Evolutionary conservation across 306 rosid genomes (phyloP).

Genomic region (Geum urbanum): DNA sequence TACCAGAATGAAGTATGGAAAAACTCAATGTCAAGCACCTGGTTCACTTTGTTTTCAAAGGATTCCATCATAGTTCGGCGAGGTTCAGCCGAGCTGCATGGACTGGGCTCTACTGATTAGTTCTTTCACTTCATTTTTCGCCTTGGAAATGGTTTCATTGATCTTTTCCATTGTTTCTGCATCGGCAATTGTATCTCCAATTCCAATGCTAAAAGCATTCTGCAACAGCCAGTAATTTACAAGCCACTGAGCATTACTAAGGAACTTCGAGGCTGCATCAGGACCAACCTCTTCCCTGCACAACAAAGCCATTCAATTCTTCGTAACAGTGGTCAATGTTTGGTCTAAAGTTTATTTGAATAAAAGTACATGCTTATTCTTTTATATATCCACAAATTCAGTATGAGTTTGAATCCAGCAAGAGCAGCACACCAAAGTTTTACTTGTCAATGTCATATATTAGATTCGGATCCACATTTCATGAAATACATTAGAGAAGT

Average conservation of each 20-base stretch:
- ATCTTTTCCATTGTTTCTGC: constrained; percentile 88
- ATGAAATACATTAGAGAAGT: too few species aligned
- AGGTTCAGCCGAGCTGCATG: constrained; percentile 82
- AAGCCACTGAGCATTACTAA: constrained; percentile 97
- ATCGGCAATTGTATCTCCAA: constrained; percentile 99
- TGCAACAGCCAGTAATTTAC: constrained; percentile 99
- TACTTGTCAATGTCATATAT: neutral
- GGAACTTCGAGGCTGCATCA: constrained; percentile 93
- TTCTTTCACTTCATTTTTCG: constrained; percentile 81
- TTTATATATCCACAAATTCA: neutral
- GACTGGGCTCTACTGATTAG: constrained; percentile 80
- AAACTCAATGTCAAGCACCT: constrained; percentile 41
- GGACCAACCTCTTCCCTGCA: constrained; percentile 99
- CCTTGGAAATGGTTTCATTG: constrained; percentile 73
- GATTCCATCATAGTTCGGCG: constrained; percentile 99
- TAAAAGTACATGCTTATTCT: neutral
- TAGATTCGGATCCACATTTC: neutral
- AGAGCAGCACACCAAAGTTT: neutral
- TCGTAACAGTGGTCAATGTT: neutral
- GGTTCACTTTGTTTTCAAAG: constrained; percentile 95
- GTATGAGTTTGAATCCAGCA: neutral
- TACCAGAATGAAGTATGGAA: constrained; percentile 8
- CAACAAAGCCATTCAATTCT: constrained; percentile 22
- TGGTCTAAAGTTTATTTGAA: neutral
- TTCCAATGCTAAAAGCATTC: constrained; percentile 89